Evolutionary conservation across 371 early-diverging fungal genomes (phyloP), one percentile per base, ranked within the genome.

Genomic region (Coemansia sp.): DNA sequence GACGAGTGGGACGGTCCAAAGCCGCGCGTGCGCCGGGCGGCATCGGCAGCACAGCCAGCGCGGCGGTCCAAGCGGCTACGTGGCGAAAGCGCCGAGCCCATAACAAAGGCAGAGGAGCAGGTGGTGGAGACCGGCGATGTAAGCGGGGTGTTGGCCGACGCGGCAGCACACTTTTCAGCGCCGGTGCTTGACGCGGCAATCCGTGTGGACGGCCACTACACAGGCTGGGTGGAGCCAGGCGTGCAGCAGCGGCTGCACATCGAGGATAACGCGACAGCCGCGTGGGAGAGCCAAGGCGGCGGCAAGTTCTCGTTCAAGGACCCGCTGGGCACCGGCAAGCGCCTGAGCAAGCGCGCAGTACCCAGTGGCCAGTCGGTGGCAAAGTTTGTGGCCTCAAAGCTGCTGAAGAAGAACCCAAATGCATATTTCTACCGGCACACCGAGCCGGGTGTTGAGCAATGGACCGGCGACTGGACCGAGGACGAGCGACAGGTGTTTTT

Each of bases 201-300:
- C 9, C 78, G 81, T 1, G 83, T 85, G 0, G 78, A 82, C 38
- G 88, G 87, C 1, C 87, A 88, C 42, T 89, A 84, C 52, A 68
- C 62, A 55, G 86, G 88, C 10, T 89, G 88, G 88, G 76, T 87
- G 36, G 85, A 85, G 40, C 77, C 76, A 0, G 83, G 75, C 0
- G 70, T 85, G n/a, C 80, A 87, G 55, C 71, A 76, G 40, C 85
- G 82, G 54, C 79, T 88, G 51, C 84, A 84, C 2, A 81, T 89
- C 42, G 85, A 83, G 26, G 62, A 74, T 31, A 81, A 78, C 42
- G 87, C 88, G 3, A 56, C 82, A 6, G 87, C 85, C 54, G 87
- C 87, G 16, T 89, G 90, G 88, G 87, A 89, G 53, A 84, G 85
- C 55, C 85, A 89, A 52, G 90, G 88, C 13, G 90, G 90, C 36